These are phyloP conservation scores for Amanita molliuscula DNA, from an alignment of 768 basidiomycete genomes.

Conservation along the genomic window DNA sequence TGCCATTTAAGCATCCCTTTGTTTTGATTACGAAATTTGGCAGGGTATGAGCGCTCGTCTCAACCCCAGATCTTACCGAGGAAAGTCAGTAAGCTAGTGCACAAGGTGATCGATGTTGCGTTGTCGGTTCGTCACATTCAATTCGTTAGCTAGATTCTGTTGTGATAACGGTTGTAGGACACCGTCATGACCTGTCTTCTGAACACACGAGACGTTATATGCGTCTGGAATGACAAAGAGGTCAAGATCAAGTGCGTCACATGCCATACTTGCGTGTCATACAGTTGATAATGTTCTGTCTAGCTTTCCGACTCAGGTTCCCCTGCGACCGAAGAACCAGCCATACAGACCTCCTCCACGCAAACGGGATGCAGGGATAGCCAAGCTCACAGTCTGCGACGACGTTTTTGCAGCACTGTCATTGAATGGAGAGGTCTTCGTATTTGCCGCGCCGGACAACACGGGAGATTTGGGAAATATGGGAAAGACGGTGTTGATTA, in stretches of 20 bases:
- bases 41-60: constrained; percentile 68
- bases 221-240: constrained; percentile 67
- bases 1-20: not conserved
- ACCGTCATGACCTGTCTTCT: constrained; percentile 76
- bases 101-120: constrained; percentile 61
- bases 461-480: constrained; percentile 17
- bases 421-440: constrained; percentile 85
- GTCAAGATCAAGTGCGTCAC: constrained; percentile 60
- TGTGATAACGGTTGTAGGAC: constrained; percentile 36
- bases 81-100: constrained; percentile 67
- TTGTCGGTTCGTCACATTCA: constrained; percentile 47
- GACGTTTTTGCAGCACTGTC: constrained; percentile 77
- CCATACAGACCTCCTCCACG: constrained; percentile 80
- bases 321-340: constrained; percentile 63
- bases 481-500: constrained; percentile 25
- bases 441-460: constrained; percentile 43
- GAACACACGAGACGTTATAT: constrained; percentile 71
- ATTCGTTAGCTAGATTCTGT: not conserved
- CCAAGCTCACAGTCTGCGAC: constrained; percentile 73
- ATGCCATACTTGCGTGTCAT: not conserved
- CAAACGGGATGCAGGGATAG: constrained; percentile 56
- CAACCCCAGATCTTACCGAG: constrained; percentile 74
- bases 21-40: not conserved
- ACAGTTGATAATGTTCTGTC: not conserved
- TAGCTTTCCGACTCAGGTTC: constrained; percentile 64